Base-by-base conservation (phyloP, 768 basidiomycete species). In the Ephemerocybe angulata region DNA sequence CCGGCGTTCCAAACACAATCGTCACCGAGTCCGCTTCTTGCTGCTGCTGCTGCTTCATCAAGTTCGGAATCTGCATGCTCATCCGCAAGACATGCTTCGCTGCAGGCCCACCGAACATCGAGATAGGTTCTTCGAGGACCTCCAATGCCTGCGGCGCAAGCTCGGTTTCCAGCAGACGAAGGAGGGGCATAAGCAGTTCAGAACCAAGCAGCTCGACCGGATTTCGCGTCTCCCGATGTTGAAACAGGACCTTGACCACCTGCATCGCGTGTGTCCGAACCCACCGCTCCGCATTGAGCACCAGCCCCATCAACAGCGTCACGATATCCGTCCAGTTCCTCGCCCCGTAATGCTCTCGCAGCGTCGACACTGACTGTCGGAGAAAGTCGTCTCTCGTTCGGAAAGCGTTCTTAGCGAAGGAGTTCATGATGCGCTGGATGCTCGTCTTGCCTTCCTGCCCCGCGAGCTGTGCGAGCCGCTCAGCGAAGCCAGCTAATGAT, bases 341-440 rank as follows among this genome's bases (percentile, higher is more conserved):
- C 3, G 75, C 75, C 0, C 84, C 83, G 63, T 92, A 93, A 68
- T 91, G 86, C 64, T 97, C 94, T 21, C 93, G 84, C 33, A 98
- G 78, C 61, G 89, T 87, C 1, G 84, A 77, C 21, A 93, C 86
- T 0, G 91, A 93, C 65, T 97, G 93, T 4, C 92, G 85, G 55
- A 96, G 79, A 72, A 96, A 96, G 70, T 97, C 94, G 50, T 98
- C 94, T 63, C 87, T 87, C 1, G 93, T 93, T 46, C 94, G 79
- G 77, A 98, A 97, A 49, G 90, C 87, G 21, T 79, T 76, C 69
- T 91, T 91, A 53, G 89, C 83, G 62, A 95, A 95, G 3, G 91
- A 93, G 3, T 78, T 86, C 87, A 96, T 90, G 63, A 98, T 89
- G 46, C 90, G 86, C 51, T 84, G 79, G 62, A 97, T 90, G 62